These are phyloP conservation scores for Dacryopinax spathularia DNA, from an alignment of 768 basidiomycete species.

Conservation along the genomic window DNA sequence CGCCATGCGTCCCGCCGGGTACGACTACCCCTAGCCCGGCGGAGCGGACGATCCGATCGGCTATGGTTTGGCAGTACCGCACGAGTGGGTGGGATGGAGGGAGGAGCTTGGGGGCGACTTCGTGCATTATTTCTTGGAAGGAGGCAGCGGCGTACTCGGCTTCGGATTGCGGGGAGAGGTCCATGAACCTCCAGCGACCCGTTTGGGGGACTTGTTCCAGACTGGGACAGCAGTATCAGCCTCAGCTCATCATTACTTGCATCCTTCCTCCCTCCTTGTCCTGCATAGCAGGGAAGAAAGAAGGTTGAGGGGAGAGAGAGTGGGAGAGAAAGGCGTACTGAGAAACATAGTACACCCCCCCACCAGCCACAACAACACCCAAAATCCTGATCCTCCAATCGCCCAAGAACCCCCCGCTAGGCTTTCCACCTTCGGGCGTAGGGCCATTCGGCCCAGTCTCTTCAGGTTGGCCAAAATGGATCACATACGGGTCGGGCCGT, in stretches of 20 bases:
- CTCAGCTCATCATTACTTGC: background rate
- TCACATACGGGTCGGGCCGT: no score
- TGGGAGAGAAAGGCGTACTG: background rate
- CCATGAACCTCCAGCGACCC: constrained; percentile 81
- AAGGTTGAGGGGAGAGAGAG: no score
- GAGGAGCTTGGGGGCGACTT: constrained; percentile 44
- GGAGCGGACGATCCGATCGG: constrained; percentile 49
- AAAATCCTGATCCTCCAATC: background rate
- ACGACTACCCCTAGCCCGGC: constrained; percentile 45
- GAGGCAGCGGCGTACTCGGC: constrained; percentile 22
- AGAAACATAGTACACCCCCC: background rate
- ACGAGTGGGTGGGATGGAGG: constrained; percentile 53
- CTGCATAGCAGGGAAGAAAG: no score
- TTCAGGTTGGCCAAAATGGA: no score
- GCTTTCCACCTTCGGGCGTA: no score
- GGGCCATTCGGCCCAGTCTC: no score
- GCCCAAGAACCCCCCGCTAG: background rate
- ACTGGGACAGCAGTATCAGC: no score
- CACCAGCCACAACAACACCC: background rate
- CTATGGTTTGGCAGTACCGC: constrained; percentile 53
- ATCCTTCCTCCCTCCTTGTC: no score
- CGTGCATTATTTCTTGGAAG: constrained; percentile 31
- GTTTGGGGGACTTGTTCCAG: constrained; percentile 78
- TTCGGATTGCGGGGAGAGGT: constrained; percentile 46
- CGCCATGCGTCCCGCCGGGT: background rate